Evolutionary conservation across 768 basidiomycete species (phyloP), one percentile per base, ranked within the genome.

Genomic region (Boletus barrowsii): DNA sequence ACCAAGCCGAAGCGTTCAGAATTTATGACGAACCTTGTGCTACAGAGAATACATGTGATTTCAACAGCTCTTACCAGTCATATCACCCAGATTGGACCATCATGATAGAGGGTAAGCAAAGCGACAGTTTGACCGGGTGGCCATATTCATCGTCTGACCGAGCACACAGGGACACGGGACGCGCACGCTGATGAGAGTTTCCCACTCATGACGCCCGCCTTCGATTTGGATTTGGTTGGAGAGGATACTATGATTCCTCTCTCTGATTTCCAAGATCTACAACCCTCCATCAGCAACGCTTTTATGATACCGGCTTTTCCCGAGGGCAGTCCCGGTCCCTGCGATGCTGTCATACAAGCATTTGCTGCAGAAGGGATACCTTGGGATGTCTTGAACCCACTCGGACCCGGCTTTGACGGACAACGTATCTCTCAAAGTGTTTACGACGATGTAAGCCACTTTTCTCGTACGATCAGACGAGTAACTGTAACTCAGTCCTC

Each of bases 91-190:
- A 40, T 33, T 24, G 17, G 20, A 17, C 24, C 5, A 10, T 13
- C 29, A 29, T 29, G 29, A 29, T 8, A 24, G 15, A 49, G 0
- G 10, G 63, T 65, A n/a, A 59, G 60, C 5, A 29, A 10, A 8
- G 3, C 29, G 29, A 9, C 29, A 29, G n/a, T 33, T 43, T n/a
- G 9, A 15, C n/a, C 4, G 7, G 13, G 5, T 50, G 15, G 17
- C 0, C 10, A 11, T 2, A 17, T 15, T 33, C 24, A 26, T 36
- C 2, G n/a, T 42, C 53, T 62, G 5, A 56, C 24, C 3, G 32
- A 30, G 17, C 24, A 37, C 11, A 20, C 35, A 65, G 60, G n/a
- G 18, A 13, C 24, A 14, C 0, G 15, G n/a, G 4, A 17, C 8
- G 8, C 5, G 9, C 10, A 18, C 11, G 3, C 1, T 1, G 13